Percentiles rank a stretch among this genome's conserved stretches.
Conservation (phyloP, 1,284 basidiomycete genomes). For the Exsudoporus floridanus region DNA sequence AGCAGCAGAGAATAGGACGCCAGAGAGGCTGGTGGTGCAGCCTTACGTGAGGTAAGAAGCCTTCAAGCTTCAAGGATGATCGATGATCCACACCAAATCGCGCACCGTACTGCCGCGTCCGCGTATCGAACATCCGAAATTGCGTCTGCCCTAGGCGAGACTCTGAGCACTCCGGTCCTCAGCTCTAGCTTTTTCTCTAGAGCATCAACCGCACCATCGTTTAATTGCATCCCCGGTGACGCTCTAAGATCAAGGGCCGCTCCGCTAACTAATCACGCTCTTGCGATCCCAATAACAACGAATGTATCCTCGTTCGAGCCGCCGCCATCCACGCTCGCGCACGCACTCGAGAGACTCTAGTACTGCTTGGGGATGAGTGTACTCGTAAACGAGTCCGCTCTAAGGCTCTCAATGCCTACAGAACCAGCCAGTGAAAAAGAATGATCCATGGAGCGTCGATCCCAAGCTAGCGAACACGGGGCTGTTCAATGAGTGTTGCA, state of each 20-base stretch:
- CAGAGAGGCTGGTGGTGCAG: no score
- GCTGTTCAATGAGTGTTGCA: no score
- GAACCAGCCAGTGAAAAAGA: no score
- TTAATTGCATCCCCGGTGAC: no score
- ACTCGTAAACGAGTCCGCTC: constrained; percentile 28
- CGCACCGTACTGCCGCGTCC: no score
- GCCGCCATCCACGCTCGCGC: constrained; percentile 27
- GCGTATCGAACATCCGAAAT: no score
- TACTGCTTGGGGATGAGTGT: constrained; percentile 24
- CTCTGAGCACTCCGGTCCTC: constrained; percentile 66
- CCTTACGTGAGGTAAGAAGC: no score
- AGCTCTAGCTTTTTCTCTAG: constrained; percentile 34
- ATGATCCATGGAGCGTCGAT: constrained; percentile 22
- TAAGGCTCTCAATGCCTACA: constrained; percentile 44
- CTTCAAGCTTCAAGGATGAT: no score
- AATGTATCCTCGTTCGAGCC: constrained; percentile 17
- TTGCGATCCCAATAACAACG: constrained; percentile 19
- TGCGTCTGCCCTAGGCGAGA: no score
- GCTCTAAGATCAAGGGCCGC: constrained; percentile 29
- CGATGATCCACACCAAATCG: no score
- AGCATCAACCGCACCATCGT: constrained; percentile 48
- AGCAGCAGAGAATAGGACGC: no score
- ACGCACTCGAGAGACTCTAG: constrained; percentile 32
- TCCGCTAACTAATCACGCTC: constrained; percentile 11
- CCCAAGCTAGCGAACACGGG: no score